Conservation (phyloP, 192 early-diverging fungal species). For the Linnemannia zychae region DNA sequence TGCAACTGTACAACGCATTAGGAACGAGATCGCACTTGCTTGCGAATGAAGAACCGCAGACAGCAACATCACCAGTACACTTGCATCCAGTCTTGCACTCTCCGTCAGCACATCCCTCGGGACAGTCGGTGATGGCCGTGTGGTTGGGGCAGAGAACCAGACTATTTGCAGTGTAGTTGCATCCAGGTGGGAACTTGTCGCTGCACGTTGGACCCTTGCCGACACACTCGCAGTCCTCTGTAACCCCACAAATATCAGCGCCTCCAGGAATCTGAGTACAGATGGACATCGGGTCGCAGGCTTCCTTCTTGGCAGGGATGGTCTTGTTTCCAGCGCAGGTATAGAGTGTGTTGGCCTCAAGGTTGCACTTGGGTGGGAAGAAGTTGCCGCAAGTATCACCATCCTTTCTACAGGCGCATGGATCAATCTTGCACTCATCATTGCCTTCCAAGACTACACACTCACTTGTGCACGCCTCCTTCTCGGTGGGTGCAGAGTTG, state of each 20-base stretch:
- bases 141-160: not conserved
- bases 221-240: too few relatives aligned
- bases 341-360: constrained; percentile 2
- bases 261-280: constrained; percentile 3
- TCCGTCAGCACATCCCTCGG: not conserved
- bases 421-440: constrained; percentile 6
- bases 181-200: not conserved
- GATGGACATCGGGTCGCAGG: not conserved
- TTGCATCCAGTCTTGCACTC: constrained; percentile 13
- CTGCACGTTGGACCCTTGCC: not conserved
- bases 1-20: not conserved
- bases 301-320: not conserved
- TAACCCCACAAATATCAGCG: too few relatives aligned
- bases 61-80: not conserved
- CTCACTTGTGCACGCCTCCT: not conserved
- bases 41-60: constrained; percentile 5
- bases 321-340: not conserved
- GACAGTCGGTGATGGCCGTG: not conserved
- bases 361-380: not conserved
- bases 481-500: not conserved
- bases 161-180: not conserved
- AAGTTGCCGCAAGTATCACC: constrained; percentile 8
- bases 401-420: constrained; percentile 3
- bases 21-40: not conserved
- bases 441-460: not conserved